A percentile compares a stretch with the other conserved stretches of the same genome.
phyloP scores from a whole-genome alignment of 1,284 basidiomycete genomes.

The Inonotus hispidus region DNA sequence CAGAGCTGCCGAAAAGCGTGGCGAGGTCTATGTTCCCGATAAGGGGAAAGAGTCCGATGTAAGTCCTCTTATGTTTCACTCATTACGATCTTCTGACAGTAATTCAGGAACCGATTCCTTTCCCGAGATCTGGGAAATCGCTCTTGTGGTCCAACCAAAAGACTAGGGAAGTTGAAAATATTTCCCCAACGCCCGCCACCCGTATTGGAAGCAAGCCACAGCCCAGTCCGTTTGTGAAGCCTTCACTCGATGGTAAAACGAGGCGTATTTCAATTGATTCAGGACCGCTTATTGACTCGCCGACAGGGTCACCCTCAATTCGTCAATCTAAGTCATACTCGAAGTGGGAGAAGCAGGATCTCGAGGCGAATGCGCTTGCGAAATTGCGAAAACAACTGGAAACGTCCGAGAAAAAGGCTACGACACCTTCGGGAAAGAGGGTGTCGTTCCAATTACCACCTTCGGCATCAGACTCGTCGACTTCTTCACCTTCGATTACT shows the following conservation, averaged over 20 bases:
- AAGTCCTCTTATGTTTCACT: constrained; percentile 7
- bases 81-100: constrained; percentile 4
- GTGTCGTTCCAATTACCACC: constrained; percentile 11
- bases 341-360: constrained; percentile 78
- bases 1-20: constrained; percentile 52
- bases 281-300: constrained; percentile 29
- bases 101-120: constrained; percentile 24
- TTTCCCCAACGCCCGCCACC: constrained; percentile 31
- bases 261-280: constrained; percentile 37
- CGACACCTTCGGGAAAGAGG: constrained; percentile 7
- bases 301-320: constrained; percentile 47
- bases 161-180: constrained; percentile 37
- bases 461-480: neutral
- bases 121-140: constrained; percentile 37
- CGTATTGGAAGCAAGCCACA: constrained; percentile 35
- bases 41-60: constrained; percentile 32
- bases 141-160: constrained; percentile 40
- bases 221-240: constrained; percentile 34
- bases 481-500: neutral
- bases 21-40: constrained; percentile 50
- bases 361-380: constrained; percentile 71
- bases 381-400: constrained; percentile 49
- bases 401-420: constrained; percentile 31
- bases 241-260: constrained; percentile 22
- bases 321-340: constrained; percentile 49